Evolutionary conservation across 1,139 yeast species (phyloP), one percentile per base, ranked within the genome.

Genomic region (Pneumocystis canis): DNA sequence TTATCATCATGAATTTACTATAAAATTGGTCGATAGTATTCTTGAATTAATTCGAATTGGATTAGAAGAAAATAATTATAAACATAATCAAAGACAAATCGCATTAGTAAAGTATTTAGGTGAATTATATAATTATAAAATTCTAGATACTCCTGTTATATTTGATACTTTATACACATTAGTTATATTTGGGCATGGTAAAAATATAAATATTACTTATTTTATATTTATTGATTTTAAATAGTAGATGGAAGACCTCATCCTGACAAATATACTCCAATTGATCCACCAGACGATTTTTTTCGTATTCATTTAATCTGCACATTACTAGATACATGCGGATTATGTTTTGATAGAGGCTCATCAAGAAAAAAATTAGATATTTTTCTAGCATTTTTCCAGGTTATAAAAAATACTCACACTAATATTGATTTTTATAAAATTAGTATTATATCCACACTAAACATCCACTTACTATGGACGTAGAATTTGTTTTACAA

Each of bases 261-360:
- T 25, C 84, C 84, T 0, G 73, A 74, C 30, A 72, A 71, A 35
- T 67, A 72, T 41, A 73, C 77, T 28, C 78, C 77, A 20, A 63
- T 79, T 30, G 97, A 89, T 73, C 76, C 76, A 11, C 84, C 85
- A 0, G 80, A 83, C 69, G 84, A 87, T 68, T 87, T 84, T 70
- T 88, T 89, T 72, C 78, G 96, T 65, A 76, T 89, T 37, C 83
- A 84, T 60, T 73, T 89, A 69, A 73, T 80, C 14, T 71, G 80
- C 33, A 71, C 77, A 0, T 66, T 79, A 6, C 68, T 81, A 41
- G 75, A 74, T 41, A 64, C 70, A 11, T 69, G 70, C 40, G 71
- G 65, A 6, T 66, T 68, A n/a, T 68, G 60, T 32, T 65, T 69
- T 57, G 59, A 62, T 65, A 54, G 64, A 30, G 63, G 66, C 40